Evolutionary conservation across 2,329 filamentous ascomycete genomes (phyloP).

Genomic region (Fonsecaea erecta): DNA sequence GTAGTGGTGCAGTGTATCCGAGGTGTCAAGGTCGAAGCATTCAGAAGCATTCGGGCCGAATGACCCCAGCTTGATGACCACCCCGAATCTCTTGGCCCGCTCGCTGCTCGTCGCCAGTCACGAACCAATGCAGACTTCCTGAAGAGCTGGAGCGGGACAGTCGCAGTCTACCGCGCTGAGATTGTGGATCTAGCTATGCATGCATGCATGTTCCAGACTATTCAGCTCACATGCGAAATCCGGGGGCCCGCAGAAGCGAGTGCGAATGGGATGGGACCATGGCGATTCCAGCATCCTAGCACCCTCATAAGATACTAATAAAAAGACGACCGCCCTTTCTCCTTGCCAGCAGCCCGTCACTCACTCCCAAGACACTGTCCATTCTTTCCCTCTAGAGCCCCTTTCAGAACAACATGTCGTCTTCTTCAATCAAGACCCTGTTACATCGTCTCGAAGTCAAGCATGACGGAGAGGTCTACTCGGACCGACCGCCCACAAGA

Average conservation of each 20-base stretch:
- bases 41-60: conserved; percentile 9
- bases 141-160: too few relatives aligned
- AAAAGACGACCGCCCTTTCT: neutral
- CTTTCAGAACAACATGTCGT: neutral
- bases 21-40: neutral
- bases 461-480: conserved; percentile 9
- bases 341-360: neutral
- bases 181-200: too few relatives aligned
- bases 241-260: conserved; percentile 2
- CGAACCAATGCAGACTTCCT: too few relatives aligned
- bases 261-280: neutral
- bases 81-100: neutral
- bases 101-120: too few relatives aligned
- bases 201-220: too few relatives aligned
- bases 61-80: neutral
- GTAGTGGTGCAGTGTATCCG: neutral
- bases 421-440: neutral
- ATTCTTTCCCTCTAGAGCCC: too few relatives aligned
- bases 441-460: conserved; percentile 6
- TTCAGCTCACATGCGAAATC: neutral
- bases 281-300: neutral
- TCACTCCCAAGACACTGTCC: too few relatives aligned
- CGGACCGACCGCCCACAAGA: conserved; percentile 1
- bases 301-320: neutral
- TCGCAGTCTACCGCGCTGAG: neutral